A percentile compares a stretch with the other conserved stretches of the same genome.
phyloP scores from a whole-genome alignment of 345 rosid species.

The Melaleuca alternifolia region DNA sequence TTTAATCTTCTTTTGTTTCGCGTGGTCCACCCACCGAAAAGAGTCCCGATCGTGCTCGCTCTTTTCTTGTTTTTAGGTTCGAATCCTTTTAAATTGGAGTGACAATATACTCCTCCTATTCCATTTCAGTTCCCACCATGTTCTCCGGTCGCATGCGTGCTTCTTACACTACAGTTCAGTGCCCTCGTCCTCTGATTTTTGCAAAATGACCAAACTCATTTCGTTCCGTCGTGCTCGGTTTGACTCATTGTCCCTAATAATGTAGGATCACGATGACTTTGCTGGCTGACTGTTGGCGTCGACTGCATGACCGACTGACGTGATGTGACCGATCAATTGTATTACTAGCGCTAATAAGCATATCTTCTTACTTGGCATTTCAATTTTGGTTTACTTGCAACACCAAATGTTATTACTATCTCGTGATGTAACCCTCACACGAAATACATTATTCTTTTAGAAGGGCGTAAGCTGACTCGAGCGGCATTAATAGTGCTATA shows the following conservation, averaged over 20 bases:
- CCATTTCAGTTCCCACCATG: not conserved
- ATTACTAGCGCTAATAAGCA: not conserved
- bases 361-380: not conserved
- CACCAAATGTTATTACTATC: not conserved
- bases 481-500: not conserved
- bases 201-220: not conserved
- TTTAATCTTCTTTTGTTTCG: not conserved
- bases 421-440: not conserved
- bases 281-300: not conserved
- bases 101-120: not conserved
- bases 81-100: not conserved
- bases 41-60: not conserved
- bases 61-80: not conserved
- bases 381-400: no score
- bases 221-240: not conserved
- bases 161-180: not conserved
- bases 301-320: fast-evolving
- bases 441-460: not conserved
- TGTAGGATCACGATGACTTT: not conserved
- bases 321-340: not conserved
- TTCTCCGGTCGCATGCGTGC: not conserved
- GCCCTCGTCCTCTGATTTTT: not conserved
- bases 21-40: not conserved
- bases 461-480: not conserved
- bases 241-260: not conserved